Base-by-base conservation (phyloP, 345 rosid species). In the Eucalyptus erythrocorys region DNA sequence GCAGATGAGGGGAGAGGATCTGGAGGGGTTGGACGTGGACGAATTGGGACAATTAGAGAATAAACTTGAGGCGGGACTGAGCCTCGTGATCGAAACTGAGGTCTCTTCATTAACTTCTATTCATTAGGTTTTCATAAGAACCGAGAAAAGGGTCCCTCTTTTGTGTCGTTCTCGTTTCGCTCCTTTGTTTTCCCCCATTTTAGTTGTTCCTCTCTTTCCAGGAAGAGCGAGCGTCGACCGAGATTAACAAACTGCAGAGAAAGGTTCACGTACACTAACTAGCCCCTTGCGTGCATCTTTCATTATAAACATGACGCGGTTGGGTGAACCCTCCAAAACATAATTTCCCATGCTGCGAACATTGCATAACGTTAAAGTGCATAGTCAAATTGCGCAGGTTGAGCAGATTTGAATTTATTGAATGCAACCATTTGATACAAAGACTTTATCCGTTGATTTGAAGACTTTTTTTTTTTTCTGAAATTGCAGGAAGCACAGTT, bases 1-100 rank as follows among this genome's bases (percentile, higher is more conserved):
- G 87, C 87, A 61, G 89, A 89, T 90, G 89, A 89, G 87, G 85
- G 92, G 90, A 34, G 93, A 90, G 71, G 87, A 91, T 48, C 88
- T 90, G 13, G 89, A 85, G 12, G 91, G 90, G n/a, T 27, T 91
- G 86, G 90, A 81, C 49, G 30, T 89, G 40, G 89, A 89, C 59
- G 90, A 91, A 81, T 76, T 91, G 61, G 89, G 68, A 82, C 47
- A 89, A 27, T 32, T 90, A 48, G 91, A 34, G 80, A 68, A 68
- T 21, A 68, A 68, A 17, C 80, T 32, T 5, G 80, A 68, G 80
- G 42, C 22, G 24, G 42, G 79, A 68, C 24, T 68, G 80, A 68
- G 24, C 42, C 80, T 68, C 12, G 80, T 68, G 24, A 90, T 89
- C 34, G 85, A 89, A 91, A 89, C 87, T 87, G 66, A 85, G 89